These are phyloP conservation scores for Zarea fungicola DNA, from an alignment of 2,329 filamentous ascomycete species.

Conservation along the genomic window DNA sequence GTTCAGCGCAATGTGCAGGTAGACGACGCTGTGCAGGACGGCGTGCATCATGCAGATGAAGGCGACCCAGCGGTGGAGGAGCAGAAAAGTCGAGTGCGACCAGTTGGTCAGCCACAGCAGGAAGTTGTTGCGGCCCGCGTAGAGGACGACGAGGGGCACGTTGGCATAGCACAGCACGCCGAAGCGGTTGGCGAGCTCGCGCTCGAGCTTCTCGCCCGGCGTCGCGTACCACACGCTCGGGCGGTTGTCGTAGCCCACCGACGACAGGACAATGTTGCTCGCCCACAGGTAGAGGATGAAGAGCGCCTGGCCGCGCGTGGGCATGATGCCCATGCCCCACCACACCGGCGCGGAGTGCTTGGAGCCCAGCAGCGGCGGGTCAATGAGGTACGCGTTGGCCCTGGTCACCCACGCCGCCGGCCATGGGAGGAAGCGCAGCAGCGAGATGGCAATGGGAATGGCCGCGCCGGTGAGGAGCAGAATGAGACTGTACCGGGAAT, in stretches of 20 bases:
- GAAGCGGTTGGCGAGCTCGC: conserved; percentile 34
- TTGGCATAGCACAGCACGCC: conserved; percentile 37
- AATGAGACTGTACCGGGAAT: conserved; percentile 21
- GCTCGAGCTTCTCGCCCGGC: conserved; percentile 23
- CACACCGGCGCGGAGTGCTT: conserved; percentile 18
- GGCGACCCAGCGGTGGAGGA: conserved; percentile 45
- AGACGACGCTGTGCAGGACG: conserved; percentile 40
- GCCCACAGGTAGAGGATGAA: conserved; percentile 37
- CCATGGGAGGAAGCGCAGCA: conserved; percentile 26
- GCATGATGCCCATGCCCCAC: conserved; percentile 19
- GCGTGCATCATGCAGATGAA: conserved; percentile 40
- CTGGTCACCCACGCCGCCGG: conserved; percentile 13
- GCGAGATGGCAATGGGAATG: conserved; percentile 24
- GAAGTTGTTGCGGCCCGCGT: conserved; percentile 41
- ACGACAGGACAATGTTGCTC: conserved; percentile 31
- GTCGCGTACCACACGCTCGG: conserved; percentile 26
- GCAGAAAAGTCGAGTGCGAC: conserved; percentile 39
- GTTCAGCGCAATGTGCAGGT: conserved; percentile 29
- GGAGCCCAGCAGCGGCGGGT: conserved; percentile 20
- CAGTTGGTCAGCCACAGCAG: conserved; percentile 43
- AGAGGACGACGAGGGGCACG: conserved; percentile 38
- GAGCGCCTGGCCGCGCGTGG: conserved; percentile 30
- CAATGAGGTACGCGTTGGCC: conserved; percentile 20
- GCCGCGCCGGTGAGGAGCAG: conserved; percentile 19
- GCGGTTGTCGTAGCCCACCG: conserved; percentile 23